These are phyloP conservation scores for Annulohypoxylon truncatum DNA, from an alignment of 2,329 filamentous ascomycete species.

Conservation along the genomic window DNA sequence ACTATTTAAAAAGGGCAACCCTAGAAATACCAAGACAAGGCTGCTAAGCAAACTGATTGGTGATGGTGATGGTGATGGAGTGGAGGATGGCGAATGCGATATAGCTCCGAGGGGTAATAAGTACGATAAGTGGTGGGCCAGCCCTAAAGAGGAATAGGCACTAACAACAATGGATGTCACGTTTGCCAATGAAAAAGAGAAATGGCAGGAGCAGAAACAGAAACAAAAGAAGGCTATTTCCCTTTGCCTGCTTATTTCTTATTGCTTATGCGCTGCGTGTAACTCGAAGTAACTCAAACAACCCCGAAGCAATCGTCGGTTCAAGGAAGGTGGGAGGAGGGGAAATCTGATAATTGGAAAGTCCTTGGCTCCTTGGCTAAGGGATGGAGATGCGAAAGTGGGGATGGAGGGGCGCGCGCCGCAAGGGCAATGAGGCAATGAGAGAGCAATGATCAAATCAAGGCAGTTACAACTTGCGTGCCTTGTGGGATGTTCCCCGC, in stretches of 20 bases:
- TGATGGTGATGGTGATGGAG: constrained; percentile 4
- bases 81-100: background rate
- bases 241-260: background rate
- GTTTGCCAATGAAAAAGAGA: background rate
- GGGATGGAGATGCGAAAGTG: background rate
- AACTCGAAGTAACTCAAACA: constrained; percentile 11
- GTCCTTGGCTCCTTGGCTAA: background rate
- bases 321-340: constrained; percentile 17
- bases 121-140: no score
- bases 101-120: constrained; percentile 22
- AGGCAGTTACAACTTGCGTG: background rate
- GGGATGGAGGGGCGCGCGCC: constrained; percentile 17
- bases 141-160: background rate
- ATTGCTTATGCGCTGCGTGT: constrained; percentile 33
- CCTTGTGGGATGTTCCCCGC: constrained; percentile 35
- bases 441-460: background rate
- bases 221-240: constrained; percentile 2
- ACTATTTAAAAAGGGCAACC: constrained; percentile 27
- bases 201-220: background rate
- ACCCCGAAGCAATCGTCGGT: background rate
- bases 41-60: constrained; percentile 9
- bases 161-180: background rate
- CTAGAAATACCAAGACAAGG: constrained; percentile 5
- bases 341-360: constrained; percentile 17
- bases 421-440: constrained; percentile 11